A percentile compares a stretch with the other conserved stretches of the same genome.
Evolutionary conservation across 1,284 basidiomycete species (phyloP).

Genomic region (Sanguinoderma infundibulare): DNA sequence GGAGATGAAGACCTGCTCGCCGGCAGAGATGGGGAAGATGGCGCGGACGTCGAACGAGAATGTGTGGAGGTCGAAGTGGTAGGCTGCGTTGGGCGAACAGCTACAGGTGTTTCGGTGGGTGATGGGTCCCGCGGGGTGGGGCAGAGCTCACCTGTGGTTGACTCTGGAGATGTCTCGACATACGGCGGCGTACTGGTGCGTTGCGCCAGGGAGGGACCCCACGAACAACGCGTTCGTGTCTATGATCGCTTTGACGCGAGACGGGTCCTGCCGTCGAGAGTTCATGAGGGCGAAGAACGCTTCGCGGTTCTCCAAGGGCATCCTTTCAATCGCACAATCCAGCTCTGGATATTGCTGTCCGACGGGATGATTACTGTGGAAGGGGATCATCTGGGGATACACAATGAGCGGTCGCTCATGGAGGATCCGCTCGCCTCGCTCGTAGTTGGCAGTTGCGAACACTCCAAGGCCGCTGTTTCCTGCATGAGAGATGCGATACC

Average conservation of each 20-base stretch:
- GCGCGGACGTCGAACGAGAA: constrained; percentile 26
- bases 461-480: constrained; percentile 15
- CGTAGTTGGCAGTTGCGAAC: constrained; percentile 12
- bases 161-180: constrained; percentile 24
- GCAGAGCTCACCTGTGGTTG: constrained; percentile 27
- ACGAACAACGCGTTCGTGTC: constrained; percentile 28
- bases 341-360: constrained; percentile 16
- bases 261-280: constrained; percentile 5
- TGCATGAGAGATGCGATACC: not conserved
- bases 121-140: not conserved
- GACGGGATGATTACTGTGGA: not conserved
- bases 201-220: constrained; percentile 12
- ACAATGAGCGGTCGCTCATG: constrained; percentile 23
- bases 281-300: constrained; percentile 19
- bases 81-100: constrained; percentile 26
- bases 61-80: constrained; percentile 16
- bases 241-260: constrained; percentile 15
- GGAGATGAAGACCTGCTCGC: constrained; percentile 21
- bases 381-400: constrained; percentile 13
- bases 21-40: constrained; percentile 15
- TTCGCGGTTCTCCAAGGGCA: not conserved
- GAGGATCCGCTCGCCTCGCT: constrained; percentile 17
- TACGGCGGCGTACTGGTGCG: constrained; percentile 15
- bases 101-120: constrained; percentile 4
- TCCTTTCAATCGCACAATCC: not conserved